phyloP scores from a whole-genome alignment of 306 rosid genomes.

The Astragalus membranaceus region DNA sequence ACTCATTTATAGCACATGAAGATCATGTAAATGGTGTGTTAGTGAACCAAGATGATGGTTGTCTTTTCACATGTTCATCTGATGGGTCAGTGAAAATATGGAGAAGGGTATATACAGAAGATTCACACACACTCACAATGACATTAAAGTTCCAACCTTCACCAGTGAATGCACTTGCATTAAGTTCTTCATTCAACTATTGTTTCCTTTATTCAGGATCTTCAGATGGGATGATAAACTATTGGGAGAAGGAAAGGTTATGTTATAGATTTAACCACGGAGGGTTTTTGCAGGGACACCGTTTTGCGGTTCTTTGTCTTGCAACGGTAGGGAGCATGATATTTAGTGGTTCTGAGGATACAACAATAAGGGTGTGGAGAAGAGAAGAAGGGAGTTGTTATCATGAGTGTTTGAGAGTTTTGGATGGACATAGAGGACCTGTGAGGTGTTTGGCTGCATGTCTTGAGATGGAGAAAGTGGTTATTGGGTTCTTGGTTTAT shows the following conservation, averaged over 20 bases:
- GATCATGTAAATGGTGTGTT: constrained; percentile 38
- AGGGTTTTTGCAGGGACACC: constrained; percentile 66
- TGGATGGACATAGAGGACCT: constrained; percentile 80
- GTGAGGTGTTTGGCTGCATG: constrained; percentile 65
- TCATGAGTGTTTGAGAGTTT: constrained; percentile 63
- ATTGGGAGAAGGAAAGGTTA: constrained; percentile 63
- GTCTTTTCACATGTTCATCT: constrained; percentile 67
- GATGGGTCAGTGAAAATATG: constrained; percentile 67
- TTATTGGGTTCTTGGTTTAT: constrained; percentile 51
- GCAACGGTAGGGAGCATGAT: constrained; percentile 58
- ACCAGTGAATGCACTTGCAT: constrained; percentile 46
- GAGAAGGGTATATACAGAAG: constrained; percentile 64
- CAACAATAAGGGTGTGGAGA: constrained; percentile 64
- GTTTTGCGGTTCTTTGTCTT: constrained; percentile 53
- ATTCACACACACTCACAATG: constrained; percentile 68
- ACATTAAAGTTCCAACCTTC: constrained; percentile 53
- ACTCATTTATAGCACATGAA: constrained; percentile 57
- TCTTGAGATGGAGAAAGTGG: constrained; percentile 54
- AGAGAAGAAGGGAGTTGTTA: constrained; percentile 57
- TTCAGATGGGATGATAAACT: constrained; percentile 58
- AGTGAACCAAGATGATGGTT: constrained; percentile 72
- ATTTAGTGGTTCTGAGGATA: constrained; percentile 76
- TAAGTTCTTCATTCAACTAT: constrained; percentile 36
- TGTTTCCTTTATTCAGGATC: constrained; percentile 59
- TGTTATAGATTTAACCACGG: constrained; percentile 66